These are phyloP conservation scores for Calonectria fujianensis DNA, from an alignment of 2,329 filamentous ascomycete genomes.

Conservation along the genomic window DNA sequence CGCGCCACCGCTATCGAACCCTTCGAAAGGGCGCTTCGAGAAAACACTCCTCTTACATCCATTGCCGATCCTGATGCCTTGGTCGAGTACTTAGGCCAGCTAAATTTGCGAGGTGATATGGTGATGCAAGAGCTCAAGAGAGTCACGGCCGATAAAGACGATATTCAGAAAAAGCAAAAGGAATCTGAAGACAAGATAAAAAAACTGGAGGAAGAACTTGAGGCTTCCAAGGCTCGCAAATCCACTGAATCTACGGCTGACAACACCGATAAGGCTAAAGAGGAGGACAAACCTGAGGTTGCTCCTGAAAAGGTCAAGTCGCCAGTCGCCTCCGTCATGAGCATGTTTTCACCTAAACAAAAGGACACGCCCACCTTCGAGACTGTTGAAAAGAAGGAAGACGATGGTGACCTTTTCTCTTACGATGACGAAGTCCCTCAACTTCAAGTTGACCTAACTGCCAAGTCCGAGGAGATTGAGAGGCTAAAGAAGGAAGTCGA, in stretches of 20 bases:
- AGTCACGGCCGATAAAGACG: conserved; percentile 87
- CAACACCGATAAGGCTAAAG: conserved; percentile 57
- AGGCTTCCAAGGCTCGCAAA: conserved; percentile 65
- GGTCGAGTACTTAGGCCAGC: conserved; percentile 91
- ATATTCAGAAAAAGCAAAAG: conserved; percentile 85
- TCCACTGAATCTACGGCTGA: conserved; percentile 49
- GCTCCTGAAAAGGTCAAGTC: conserved; percentile 63
- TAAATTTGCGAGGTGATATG: conserved; percentile 92
- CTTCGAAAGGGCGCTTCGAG: conserved; percentile 92
- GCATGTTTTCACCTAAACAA: conserved; percentile 70
- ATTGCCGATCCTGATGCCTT: conserved; percentile 90
- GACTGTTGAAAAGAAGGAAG: conserved; percentile 54
- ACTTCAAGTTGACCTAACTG: conserved; percentile 83
- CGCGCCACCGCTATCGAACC: conserved; percentile 91
- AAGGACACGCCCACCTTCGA: conserved; percentile 59
- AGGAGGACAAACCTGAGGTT: conserved; percentile 54
- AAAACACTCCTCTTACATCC: conserved; percentile 92
- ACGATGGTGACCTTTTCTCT: conserved; percentile 88
- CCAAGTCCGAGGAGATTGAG: conserved; percentile 82
- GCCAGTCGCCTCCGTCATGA: conserved; percentile 68
- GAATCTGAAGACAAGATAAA: conserved; percentile 79
- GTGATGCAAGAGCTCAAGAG: conserved; percentile 94
- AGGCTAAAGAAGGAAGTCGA: conserved; percentile 82
- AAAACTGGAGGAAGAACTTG: conserved; percentile 78
- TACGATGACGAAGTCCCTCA: conserved; percentile 91